phyloP scores from a whole-genome alignment of 2,329 filamentous ascomycete species.

The Aspergillus arachidicola region DNA sequence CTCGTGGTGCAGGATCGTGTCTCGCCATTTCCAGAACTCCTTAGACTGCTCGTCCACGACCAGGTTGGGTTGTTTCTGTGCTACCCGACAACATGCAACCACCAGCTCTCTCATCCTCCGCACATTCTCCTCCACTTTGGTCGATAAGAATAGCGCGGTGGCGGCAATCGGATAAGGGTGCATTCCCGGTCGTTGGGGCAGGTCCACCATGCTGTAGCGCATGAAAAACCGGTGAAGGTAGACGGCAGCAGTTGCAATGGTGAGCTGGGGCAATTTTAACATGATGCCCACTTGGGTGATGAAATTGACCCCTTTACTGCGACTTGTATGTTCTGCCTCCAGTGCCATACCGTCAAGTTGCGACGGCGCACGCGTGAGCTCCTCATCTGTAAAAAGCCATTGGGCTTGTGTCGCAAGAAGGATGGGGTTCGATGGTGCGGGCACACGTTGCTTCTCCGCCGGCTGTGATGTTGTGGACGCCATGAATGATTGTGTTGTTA shows the following conservation, averaged over 20 bases:
- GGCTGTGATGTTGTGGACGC: slow-evolving; percentile 31
- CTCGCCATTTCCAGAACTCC: slow-evolving; percentile 97
- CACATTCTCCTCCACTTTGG: slow-evolving; percentile 96
- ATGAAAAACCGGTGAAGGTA: slow-evolving; percentile 98
- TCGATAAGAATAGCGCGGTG: slow-evolving; percentile 88
- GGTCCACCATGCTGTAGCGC: slow-evolving; percentile 77
- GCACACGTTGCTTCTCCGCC: slow-evolving; percentile 31
- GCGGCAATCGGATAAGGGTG: slow-evolving; percentile 95
- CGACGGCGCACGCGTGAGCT: slow-evolving; percentile 80
- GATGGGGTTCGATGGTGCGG: slow-evolving; percentile 48
- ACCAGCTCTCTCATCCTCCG: slow-evolving; percentile 95
- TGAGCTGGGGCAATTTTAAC: slow-evolving; percentile 88
- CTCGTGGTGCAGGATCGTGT: slow-evolving; percentile 89
- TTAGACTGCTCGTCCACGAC: slow-evolving; percentile 96
- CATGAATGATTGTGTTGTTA: slow-evolving; percentile 21
- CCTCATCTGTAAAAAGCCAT: slow-evolving; percentile 87
- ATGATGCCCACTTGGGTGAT: slow-evolving; percentile 92
- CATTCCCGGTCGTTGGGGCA: slow-evolving; percentile 68
- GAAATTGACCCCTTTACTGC: slow-evolving; percentile 94
- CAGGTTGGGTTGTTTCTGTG: slow-evolving; percentile 88
- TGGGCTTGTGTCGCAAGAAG: slow-evolving; percentile 65
- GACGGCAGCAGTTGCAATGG: slow-evolving; percentile 85
- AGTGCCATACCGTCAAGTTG: slow-evolving; percentile 78
- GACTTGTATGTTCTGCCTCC: slow-evolving; percentile 75
- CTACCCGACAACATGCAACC: slow-evolving; percentile 88